Base-by-base conservation (phyloP, 2,329 filamentous ascomycete genomes). In the Trichoderma guizhouense region DNA sequence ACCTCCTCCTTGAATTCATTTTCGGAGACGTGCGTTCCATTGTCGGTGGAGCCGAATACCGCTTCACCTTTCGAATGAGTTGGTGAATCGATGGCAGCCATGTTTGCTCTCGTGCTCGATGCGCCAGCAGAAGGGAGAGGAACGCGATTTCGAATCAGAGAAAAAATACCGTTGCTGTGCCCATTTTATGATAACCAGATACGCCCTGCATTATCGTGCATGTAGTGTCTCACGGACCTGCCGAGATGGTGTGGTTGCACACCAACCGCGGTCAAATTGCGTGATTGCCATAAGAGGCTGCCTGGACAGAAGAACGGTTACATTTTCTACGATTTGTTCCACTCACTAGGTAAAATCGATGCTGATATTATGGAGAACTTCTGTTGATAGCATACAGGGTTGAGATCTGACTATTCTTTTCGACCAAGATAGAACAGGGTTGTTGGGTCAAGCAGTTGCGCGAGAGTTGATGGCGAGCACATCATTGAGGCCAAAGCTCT, bases 1-100 rank as follows among this genome's bases (percentile, higher is more conserved):
- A 75, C 73, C 24, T 72, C 66, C 4, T 75, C 74, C 36, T 69
- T 72, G 15, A 73, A 71, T 9, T 73, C 72, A 18, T 55, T 63
- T 7, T 32, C 68, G 1, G 71, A 61, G 5, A 53, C 9, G 5
- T n/a, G 39, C 15, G 57, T 51, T 24, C 53, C 70, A 62, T 61
- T 62, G 21, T 51, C 70, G 21, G 30, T 66, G 14, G 70, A 14
- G 2, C 30, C 30, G 26, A 67, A 72, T 18, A 53, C 3, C 2
- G 53, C 36, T 30, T 67, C 64, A 26, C 26, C 57, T 32, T 67
- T 68, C 7, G 63, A 62, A n/a, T 68, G 51, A 6, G 47, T n/a
- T 9, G 60, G 32, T 24, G 69, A 71, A 14, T 58, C 69, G 61
- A n/a, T 65, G 34, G 69, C n/a, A 24, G 51, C 60, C 60, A 64